phyloP scores from a whole-genome alignment of 345 rosid species.

The Schrenkiella parvula region DNA sequence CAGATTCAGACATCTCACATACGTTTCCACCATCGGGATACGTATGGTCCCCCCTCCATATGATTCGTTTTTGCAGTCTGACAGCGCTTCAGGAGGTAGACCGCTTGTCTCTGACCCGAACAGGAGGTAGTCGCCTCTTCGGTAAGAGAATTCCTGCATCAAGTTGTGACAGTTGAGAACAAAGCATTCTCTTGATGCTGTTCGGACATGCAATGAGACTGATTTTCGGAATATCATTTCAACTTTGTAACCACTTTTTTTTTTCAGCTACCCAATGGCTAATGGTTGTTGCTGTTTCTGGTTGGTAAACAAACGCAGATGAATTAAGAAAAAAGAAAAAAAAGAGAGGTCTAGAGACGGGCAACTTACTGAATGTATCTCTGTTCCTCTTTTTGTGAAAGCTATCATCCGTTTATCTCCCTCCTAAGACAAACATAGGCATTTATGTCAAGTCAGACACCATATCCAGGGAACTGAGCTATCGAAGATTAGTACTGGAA shows the following conservation, averaged over 20 bases:
- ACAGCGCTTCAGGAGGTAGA: slow-evolving; percentile 71
- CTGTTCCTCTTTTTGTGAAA: slow-evolving; percentile 82
- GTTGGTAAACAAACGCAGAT: background rate
- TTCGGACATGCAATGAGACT: background rate
- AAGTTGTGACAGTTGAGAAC: background rate
- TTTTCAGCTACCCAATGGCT: background rate
- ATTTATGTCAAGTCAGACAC: background rate
- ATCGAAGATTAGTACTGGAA: background rate
- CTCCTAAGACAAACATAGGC: slow-evolving; percentile 44
- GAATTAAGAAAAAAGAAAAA: too few species aligned
- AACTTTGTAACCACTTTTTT: background rate
- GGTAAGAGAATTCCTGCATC: slow-evolving; percentile 73
- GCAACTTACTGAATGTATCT: slow-evolving; percentile 65
- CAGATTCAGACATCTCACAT: slow-evolving; percentile 87
- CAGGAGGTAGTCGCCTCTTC: slow-evolving; percentile 78
- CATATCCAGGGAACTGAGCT: background rate
- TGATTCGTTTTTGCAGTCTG: slow-evolving; percentile 55
- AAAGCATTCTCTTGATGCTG: background rate
- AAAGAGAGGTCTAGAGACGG: slow-evolving; percentile 10
- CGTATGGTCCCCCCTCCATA: slow-evolving; percentile 74
- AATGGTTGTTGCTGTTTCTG: background rate
- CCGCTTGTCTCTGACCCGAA: slow-evolving; percentile 92
- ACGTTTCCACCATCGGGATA: slow-evolving; percentile 91
- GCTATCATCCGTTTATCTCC: slow-evolving; percentile 85
- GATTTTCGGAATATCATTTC: background rate